phyloP scores from a whole-genome alignment of 768 basidiomycete species.

The Boletus barrowsii region DNA sequence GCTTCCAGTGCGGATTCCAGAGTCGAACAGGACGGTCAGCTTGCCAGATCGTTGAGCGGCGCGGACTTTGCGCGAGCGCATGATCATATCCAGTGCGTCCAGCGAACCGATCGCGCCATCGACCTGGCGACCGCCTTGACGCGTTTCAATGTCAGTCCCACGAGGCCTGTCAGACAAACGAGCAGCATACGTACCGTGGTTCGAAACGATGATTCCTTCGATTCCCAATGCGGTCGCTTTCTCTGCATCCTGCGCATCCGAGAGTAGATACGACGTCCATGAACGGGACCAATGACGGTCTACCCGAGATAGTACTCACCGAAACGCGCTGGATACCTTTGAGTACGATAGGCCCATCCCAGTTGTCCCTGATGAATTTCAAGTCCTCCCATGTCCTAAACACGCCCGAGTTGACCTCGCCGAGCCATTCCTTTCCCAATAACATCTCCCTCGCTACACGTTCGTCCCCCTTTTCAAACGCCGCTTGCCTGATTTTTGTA shows the following conservation, averaged over 20 bases:
- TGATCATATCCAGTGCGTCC: conserved; percentile 67
- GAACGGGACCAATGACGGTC: neutral
- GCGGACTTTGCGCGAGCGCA: conserved; percentile 55
- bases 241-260: conserved; percentile 42
- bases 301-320: conserved; percentile 35
- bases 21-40: conserved; percentile 64
- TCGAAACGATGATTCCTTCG: conserved; percentile 47
- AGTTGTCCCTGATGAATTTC: conserved; percentile 62
- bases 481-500: conserved; percentile 38
- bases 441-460: conserved; percentile 34
- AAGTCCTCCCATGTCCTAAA: conserved; percentile 73
- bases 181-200: conserved; percentile 29
- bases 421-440: conserved; percentile 62
- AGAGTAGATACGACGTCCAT: neutral
- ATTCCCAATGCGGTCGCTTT: conserved; percentile 43
- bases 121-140: conserved; percentile 66
- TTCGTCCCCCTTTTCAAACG: conserved; percentile 45
- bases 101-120: conserved; percentile 80
- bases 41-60: conserved; percentile 59
- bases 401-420: conserved; percentile 57
- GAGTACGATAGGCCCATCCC: conserved; percentile 74
- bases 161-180: neutral
- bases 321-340: conserved; percentile 73
- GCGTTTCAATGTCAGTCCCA: neutral
- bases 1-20: conserved; percentile 77